A percentile compares a stretch with the other conserved stretches of the same genome.
phyloP scores from a whole-genome alignment of 148 eudicot genomes.

The Vaccinium darrowii region DNA sequence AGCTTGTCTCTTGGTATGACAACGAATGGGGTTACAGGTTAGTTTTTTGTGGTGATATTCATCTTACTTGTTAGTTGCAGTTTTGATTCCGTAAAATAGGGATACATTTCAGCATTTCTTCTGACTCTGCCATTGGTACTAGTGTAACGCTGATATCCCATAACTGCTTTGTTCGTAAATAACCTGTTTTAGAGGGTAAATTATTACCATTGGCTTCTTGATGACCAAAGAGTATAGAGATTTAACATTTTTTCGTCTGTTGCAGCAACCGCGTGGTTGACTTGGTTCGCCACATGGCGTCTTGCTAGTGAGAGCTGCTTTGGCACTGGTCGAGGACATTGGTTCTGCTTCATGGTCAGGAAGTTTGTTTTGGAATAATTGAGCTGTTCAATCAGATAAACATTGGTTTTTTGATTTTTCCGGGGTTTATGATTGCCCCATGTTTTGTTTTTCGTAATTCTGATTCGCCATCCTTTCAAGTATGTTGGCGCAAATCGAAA shows the following conservation, averaged over 20 bases:
- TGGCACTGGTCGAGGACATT: constrained; percentile 3
- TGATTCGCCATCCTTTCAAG: neutral
- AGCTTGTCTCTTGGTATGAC: constrained; percentile 77
- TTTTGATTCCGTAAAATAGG: neutral
- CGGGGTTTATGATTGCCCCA: constrained; percentile 5
- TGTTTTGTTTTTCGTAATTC: constrained; percentile 6
- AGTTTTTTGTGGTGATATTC: neutral
- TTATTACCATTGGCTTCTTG: neutral
- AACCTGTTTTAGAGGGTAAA: neutral
- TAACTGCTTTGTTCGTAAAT: neutral
- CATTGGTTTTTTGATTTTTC: neutral
- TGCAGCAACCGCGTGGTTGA: constrained; percentile 71
- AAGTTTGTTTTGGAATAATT: constrained; percentile 15
- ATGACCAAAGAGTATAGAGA: neutral
- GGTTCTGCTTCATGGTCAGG: neutral
- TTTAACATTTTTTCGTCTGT: constrained; percentile 1
- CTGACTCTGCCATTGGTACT: neutral
- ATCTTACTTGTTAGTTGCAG: neutral
- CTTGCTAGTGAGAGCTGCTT: constrained; percentile 12
- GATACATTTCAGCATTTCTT: neutral
- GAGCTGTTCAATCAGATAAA: constrained; percentile 2
- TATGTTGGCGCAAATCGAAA: neutral
- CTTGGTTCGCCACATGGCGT: constrained; percentile 53
- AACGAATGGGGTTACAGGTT: constrained; percentile 86
- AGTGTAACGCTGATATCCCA: neutral